phyloP scores from a whole-genome alignment of 768 basidiomycete genomes.

The Mycena galericulata region DNA sequence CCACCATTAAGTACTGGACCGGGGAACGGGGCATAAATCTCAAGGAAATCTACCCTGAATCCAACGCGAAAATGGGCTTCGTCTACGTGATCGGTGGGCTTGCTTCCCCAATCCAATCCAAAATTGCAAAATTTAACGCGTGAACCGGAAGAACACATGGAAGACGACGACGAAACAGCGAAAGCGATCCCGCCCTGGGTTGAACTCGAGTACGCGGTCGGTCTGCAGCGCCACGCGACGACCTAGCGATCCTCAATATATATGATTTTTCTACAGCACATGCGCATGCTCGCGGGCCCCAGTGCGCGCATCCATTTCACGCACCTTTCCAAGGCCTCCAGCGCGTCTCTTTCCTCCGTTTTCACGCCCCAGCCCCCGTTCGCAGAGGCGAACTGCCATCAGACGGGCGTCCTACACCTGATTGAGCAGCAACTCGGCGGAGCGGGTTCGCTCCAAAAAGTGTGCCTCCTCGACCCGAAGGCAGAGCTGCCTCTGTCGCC shows the following conservation, averaged over 20 bases:
- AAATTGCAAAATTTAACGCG: constrained; percentile 16
- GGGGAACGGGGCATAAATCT: too few relatives aligned
- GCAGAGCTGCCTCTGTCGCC: constrained; percentile 78
- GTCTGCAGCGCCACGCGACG: constrained; percentile 37
- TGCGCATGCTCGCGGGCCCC: constrained; percentile 81
- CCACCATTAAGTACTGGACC: too few relatives aligned
- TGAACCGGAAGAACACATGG: constrained; percentile 85
- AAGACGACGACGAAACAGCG: constrained; percentile 86
- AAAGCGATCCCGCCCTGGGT: constrained; percentile 90
- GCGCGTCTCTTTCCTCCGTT: constrained; percentile 58
- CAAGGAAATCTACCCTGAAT: too few relatives aligned
- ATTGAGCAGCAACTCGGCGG: constrained; percentile 54
- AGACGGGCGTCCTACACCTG: constrained; percentile 67
- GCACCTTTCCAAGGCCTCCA: constrained; percentile 82
- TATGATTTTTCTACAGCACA: constrained; percentile 72
- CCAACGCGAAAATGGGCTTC: constrained; percentile 63
- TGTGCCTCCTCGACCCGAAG: constrained; percentile 96
- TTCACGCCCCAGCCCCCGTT: constrained; percentile 43
- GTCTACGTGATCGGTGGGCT: constrained; percentile 70
- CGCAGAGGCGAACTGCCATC: constrained; percentile 60
- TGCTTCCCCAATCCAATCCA: not conserved
- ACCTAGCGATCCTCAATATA: constrained; percentile 15
- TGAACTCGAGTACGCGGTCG: constrained; percentile 87
- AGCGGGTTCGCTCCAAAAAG: constrained; percentile 62
- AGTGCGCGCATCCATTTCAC: constrained; percentile 83